Conservation (phyloP, 139 green algal genomes). For the Tetradesmus obliquus region DNA sequence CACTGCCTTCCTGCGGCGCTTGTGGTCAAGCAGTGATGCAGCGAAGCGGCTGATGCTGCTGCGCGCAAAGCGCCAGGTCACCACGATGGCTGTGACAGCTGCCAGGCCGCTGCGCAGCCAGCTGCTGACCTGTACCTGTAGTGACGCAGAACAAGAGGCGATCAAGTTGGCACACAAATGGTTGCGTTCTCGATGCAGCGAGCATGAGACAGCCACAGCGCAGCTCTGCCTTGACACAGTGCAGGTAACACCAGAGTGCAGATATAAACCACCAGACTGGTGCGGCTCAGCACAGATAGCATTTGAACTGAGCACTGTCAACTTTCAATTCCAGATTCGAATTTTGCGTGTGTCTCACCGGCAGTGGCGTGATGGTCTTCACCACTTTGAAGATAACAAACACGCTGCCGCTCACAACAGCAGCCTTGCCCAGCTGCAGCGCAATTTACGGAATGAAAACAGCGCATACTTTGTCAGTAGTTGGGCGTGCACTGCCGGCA, state of each 20-base stretch:
- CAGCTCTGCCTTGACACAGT: too few species aligned
- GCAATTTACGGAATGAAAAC: background rate
- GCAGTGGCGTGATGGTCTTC: slow-evolving; percentile 35
- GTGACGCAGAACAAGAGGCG: background rate
- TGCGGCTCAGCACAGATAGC: too few species aligned
- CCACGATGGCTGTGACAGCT: slow-evolving; percentile 2
- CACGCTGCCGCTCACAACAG: slow-evolving; percentile 22
- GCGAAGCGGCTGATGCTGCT: slow-evolving; percentile 43
- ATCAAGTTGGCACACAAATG: too few species aligned
- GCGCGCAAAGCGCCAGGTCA: slow-evolving; percentile 35
- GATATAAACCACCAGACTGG: too few species aligned
- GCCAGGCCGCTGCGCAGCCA: slow-evolving; percentile 13
- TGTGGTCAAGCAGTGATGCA: slow-evolving; percentile 33
- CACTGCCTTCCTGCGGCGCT: slow-evolving; percentile 28
- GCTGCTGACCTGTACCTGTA: slow-evolving; percentile 18
- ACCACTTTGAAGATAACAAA: slow-evolving; percentile 26
- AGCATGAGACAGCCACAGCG: too few species aligned
- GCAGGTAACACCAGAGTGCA: too few species aligned
- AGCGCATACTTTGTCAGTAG: background rate
- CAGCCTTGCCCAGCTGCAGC: slow-evolving; percentile 35
- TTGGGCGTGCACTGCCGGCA: background rate
- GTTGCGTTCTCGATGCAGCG: too few species aligned
- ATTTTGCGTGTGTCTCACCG: background rate
- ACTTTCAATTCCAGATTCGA: background rate
- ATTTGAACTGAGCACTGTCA: too few species aligned